These are phyloP conservation scores for Nyssa sinensis DNA, from an alignment of 148 eudicot genomes.

Conservation along the genomic window DNA sequence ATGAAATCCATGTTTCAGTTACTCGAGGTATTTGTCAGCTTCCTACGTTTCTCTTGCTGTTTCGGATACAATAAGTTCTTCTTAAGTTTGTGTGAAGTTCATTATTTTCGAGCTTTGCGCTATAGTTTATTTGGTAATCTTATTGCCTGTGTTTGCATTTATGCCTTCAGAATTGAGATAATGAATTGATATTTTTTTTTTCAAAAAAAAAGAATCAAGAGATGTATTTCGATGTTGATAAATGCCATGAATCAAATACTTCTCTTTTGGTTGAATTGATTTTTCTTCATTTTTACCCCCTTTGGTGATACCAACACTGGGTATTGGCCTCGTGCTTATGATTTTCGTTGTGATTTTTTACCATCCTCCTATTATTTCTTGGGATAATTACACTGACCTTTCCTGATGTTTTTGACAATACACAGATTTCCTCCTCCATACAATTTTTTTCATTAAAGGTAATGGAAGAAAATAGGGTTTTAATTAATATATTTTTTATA, in stretches of 20 bases:
- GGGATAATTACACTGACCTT: too few species aligned
- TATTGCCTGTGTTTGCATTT: not conserved
- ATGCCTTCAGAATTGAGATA: not conserved
- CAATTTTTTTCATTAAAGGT: not conserved
- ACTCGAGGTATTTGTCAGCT: conserved; percentile 61
- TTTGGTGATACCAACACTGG: too few species aligned
- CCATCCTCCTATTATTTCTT: not conserved
- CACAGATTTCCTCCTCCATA: too few species aligned
- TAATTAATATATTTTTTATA: too few species aligned
- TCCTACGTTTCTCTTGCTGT: conserved; percentile 2
- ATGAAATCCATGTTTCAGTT: conserved; percentile 95
- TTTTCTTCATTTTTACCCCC: not conserved
- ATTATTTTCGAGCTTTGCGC: not conserved
- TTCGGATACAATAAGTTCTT: not conserved
- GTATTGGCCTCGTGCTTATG: not conserved
- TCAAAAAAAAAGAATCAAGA: not conserved
- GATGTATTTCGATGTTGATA: not conserved
- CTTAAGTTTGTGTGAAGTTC: not conserved
- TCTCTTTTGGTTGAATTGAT: not conserved
- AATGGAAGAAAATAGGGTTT: too few species aligned
- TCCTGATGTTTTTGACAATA: too few species aligned
- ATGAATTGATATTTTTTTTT: not conserved
- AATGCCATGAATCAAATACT: not conserved
- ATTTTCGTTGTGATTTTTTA: not conserved
- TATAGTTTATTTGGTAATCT: not conserved